Conservation (phyloP, 331 rosid genomes). For the Malus hybrid region DNA sequence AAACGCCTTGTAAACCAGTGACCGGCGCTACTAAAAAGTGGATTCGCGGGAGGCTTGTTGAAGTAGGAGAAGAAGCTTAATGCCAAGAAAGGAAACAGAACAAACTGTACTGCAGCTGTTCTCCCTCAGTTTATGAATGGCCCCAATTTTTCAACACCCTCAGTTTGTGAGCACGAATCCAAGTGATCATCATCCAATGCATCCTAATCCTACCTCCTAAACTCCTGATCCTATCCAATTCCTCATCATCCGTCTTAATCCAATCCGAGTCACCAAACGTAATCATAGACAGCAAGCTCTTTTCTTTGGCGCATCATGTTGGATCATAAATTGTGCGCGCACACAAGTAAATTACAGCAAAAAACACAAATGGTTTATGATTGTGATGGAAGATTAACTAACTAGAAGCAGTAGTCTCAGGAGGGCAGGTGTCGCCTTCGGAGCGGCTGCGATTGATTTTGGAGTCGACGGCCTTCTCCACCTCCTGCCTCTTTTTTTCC, state of each 20-base stretch:
- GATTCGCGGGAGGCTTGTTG: slow-evolving; percentile 88
- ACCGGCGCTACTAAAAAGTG: slow-evolving; percentile 59
- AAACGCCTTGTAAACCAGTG: slow-evolving; percentile 21
- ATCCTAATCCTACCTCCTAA: too few relatives aligned
- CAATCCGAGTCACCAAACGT: too few relatives aligned
- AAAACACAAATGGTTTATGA: background rate
- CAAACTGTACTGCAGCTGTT: background rate
- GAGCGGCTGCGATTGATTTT: background rate
- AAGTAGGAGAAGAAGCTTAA: slow-evolving; percentile 43
- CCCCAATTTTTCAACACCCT: too few relatives aligned
- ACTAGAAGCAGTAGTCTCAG: background rate
- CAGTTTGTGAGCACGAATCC: too few relatives aligned
- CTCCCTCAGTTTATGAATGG: background rate
- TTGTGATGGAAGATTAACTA: background rate
- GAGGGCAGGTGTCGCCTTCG: slow-evolving; percentile 5
- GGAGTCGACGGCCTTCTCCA: slow-evolving; percentile 35
- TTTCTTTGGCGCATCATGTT: background rate
- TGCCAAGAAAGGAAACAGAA: slow-evolving; percentile 8
- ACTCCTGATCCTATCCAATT: too few relatives aligned
- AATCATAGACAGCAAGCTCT: too few relatives aligned
- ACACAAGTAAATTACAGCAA: background rate
- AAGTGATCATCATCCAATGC: too few relatives aligned
- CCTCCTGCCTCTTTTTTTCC: slow-evolving; percentile 27
- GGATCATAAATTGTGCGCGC: background rate
- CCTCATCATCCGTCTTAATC: too few relatives aligned